Base-by-base conservation (phyloP, 1,284 basidiomycete genomes). In the Rhodofomes roseus region DNA sequence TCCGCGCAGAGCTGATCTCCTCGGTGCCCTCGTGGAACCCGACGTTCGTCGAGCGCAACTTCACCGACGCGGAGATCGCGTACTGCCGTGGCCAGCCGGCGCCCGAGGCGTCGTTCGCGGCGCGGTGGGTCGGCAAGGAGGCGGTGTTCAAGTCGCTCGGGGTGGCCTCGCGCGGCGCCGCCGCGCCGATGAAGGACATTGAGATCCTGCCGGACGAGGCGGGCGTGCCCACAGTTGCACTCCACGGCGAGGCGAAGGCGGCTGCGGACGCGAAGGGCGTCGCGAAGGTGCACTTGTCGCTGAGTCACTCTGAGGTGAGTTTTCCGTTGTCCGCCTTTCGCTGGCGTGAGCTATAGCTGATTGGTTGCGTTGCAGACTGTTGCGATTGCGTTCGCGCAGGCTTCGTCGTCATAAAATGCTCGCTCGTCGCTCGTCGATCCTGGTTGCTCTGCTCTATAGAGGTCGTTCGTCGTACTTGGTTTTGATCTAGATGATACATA, bases 121-220 rank as follows among this genome's bases (percentile, higher is more conserved):
- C 93, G 55, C 91, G 96, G 64, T 99, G 97, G 95, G 93, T 88
- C 52, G 96, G 95, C 54, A 99, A 98, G 76, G 97, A 99, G 75
- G 96, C 96, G 12, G 92, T 96, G 56, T 98, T 99, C 88, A 99
- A 99, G 79, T 92, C 95, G n/a, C 84, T 99, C 16, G 92, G 93
- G 36, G 90, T 96, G 43, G 79, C 87, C 22, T 95, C 93, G 5
- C 92, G 95, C 76, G 97, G 97, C 44, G 94, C 95, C 6, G 93
- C 86, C 16, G 95, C 96, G 18, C 81, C 91, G 27, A 90, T 99
- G 90, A 94, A 92, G 76, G 96, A 98, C 64, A 98, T 99, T 66
- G 97, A 98, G 77, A 96, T 99, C 67, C 79, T 96, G 62, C 87
- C 92, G 44, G 84, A 86, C 68, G 79, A 79, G 56, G 77, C 78